phyloP scores from a whole-genome alignment of 1,284 basidiomycete species.

The Bondarzewia mesenterica region DNA sequence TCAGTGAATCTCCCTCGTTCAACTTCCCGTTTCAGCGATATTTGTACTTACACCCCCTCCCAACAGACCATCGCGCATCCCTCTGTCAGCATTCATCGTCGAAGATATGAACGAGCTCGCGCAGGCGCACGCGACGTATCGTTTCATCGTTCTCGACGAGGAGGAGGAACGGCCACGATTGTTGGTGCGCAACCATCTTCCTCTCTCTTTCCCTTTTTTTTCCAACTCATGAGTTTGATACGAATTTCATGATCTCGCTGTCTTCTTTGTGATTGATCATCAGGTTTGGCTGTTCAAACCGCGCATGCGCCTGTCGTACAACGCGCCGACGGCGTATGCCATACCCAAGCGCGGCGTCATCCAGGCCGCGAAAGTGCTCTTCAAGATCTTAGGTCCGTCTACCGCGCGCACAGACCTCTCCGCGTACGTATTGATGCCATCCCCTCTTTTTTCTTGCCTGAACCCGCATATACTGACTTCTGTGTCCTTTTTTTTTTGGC shows the following conservation, averaged over 20 bases:
- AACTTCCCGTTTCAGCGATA: not conserved
- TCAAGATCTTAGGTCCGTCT: constrained; percentile 57
- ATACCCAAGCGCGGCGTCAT: constrained; percentile 58
- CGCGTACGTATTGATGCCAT: constrained; percentile 32
- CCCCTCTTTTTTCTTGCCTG: not conserved
- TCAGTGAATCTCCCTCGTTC: constrained; percentile 34
- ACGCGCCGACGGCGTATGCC: constrained; percentile 41
- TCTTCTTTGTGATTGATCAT: not conserved
- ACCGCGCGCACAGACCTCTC: constrained; percentile 44
- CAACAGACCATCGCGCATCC: constrained; percentile 53
- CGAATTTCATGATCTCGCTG: not conserved
- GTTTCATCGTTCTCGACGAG: constrained; percentile 80
- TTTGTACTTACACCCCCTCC: constrained; percentile 6
- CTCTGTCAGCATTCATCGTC: constrained; percentile 76
- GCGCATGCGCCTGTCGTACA: constrained; percentile 68
- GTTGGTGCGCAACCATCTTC: constrained; percentile 42
- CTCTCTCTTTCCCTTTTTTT: not conserved
- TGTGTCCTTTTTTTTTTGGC: not conserved
- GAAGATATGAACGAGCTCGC: constrained; percentile 84
- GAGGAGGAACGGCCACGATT: constrained; percentile 71
- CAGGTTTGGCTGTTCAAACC: constrained; percentile 94
- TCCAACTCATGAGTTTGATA: not conserved
- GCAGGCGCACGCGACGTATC: constrained; percentile 83
- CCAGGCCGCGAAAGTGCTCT: constrained; percentile 67
- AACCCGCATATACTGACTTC: not conserved